phyloP scores from a whole-genome alignment of 2,329 filamentous ascomycete genomes.

The Trichoderma atroviride region DNA sequence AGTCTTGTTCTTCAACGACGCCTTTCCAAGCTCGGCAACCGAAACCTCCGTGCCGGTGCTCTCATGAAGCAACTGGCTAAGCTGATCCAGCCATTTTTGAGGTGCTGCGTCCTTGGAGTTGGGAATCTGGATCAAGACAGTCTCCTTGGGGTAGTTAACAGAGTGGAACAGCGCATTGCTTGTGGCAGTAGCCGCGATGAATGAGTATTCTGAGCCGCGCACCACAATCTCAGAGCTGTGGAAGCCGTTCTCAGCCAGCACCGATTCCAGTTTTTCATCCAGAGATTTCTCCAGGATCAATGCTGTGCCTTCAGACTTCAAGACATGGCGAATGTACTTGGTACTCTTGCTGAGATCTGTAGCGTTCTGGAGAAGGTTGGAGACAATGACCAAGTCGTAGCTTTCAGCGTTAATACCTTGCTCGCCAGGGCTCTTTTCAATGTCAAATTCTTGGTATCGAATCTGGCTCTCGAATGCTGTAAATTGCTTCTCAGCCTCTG shows the following conservation, averaged over 20 bases:
- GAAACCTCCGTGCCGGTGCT: not conserved
- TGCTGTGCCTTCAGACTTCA: not conserved
- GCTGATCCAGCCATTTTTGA: not conserved
- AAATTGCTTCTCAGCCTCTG: not conserved
- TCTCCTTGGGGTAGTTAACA: not conserved
- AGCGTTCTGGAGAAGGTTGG: constrained; percentile 32
- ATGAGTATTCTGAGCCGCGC: not conserved
- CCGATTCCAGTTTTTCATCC: not conserved
- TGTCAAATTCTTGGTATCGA: constrained; percentile 30
- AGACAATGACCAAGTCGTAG: constrained; percentile 46
- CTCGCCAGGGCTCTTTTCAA: constrained; percentile 31
- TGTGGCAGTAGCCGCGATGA: not conserved
- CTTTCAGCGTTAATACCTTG: constrained; percentile 38
- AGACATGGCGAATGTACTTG: not conserved
- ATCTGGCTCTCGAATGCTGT: not conserved
- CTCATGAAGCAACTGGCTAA: not conserved
- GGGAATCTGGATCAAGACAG: not conserved
- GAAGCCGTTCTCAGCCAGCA: not conserved
- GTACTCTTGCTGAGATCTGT: not conserved
- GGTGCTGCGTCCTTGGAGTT: not conserved
- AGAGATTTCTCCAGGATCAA: not conserved
- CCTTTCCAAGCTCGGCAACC: not conserved
- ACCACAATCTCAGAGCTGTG: not conserved
- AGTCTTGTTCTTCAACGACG: not conserved
- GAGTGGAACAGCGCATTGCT: not conserved